phyloP scores from a whole-genome alignment of 2,329 filamentous ascomycete species.

The Aspergillus oerlinghausenensis region DNA sequence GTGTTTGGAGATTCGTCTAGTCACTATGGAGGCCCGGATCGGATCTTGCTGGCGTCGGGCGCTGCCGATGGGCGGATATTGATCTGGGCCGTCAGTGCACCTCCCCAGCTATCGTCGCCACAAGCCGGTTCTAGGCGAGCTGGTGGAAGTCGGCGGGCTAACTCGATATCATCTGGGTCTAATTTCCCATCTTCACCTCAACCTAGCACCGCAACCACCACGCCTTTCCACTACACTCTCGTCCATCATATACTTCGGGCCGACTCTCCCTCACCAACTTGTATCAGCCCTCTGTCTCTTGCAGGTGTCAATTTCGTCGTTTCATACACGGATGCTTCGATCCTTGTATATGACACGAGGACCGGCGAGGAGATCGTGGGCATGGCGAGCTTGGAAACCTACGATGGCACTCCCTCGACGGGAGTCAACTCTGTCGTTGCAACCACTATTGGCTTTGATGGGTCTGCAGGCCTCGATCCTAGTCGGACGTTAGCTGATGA shows the following conservation, averaged over 20 bases:
- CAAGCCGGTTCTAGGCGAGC: constrained; percentile 67
- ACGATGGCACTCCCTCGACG: constrained; percentile 77
- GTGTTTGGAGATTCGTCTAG: constrained; percentile 71
- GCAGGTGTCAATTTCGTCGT: constrained; percentile 88
- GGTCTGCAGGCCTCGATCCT: constrained; percentile 55
- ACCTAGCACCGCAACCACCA: constrained; percentile 77
- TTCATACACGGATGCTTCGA: constrained; percentile 82
- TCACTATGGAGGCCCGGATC: constrained; percentile 73
- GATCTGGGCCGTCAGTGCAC: constrained; percentile 89
- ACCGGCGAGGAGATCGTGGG: constrained; percentile 85
- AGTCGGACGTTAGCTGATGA: constrained; percentile 62
- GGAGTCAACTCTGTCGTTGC: constrained; percentile 89
- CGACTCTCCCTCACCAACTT: constrained; percentile 73
- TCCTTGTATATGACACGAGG: constrained; percentile 86
- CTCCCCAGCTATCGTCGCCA: constrained; percentile 78
- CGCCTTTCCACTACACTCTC: constrained; percentile 81
- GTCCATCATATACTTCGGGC: constrained; percentile 77
- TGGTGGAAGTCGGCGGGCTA: constrained; percentile 74
- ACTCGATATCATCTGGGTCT: constrained; percentile 91
- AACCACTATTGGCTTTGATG: constrained; percentile 75
- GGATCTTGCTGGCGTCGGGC: constrained; percentile 85
- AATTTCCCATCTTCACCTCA: constrained; percentile 88
- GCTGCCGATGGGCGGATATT: constrained; percentile 87
- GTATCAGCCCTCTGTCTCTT: constrained; percentile 81
- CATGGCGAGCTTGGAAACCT: constrained; percentile 93